Conservation (phyloP, 768 basidiomycete genomes). For the Amanita molliuscula region DNA sequence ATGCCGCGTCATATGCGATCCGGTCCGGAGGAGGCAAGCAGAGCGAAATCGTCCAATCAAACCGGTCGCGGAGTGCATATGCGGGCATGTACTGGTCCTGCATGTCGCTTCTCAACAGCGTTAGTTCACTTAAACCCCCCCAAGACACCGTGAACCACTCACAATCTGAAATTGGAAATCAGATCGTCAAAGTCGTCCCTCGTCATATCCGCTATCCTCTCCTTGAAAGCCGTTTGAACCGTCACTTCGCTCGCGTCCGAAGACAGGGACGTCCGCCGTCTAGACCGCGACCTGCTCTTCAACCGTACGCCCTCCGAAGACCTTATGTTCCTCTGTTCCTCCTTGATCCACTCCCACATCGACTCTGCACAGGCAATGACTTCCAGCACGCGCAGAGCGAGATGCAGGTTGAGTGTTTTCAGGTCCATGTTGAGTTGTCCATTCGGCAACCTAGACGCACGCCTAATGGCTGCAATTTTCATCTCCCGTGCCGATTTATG, state of each 20-base stretch:
- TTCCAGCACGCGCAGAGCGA: conserved; percentile 50
- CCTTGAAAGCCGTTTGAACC: conserved; percentile 18
- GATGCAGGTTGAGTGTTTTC: conserved; percentile 49
- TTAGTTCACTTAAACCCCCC: not conserved
- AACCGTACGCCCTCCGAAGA: conserved; percentile 3
- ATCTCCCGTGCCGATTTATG: conserved; percentile 10
- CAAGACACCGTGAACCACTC: conserved; percentile 18
- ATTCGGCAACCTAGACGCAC: conserved; percentile 39
- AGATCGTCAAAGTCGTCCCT: conserved; percentile 54
- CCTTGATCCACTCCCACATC: conserved; percentile 72
- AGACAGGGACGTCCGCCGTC: conserved; percentile 8
- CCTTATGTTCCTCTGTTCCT: conserved; percentile 27
- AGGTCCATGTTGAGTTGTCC: conserved; percentile 43
- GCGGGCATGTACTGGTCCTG: conserved; percentile 42
- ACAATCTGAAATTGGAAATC: conserved; percentile 52
- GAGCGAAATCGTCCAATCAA: conserved; percentile 35
- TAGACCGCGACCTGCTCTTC: not conserved
- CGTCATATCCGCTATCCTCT: conserved; percentile 36
- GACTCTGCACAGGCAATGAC: conserved; percentile 62
- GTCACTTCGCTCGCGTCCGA: conserved; percentile 6
- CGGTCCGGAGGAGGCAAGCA: conserved; percentile 36
- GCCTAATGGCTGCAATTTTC: conserved; percentile 9
- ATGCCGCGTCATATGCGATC: conserved; percentile 45
- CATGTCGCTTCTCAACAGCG: conserved; percentile 44
- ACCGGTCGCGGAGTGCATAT: conserved; percentile 33